Conservation (phyloP, 2,329 filamentous ascomycete species). For the Trichoderma sp. region DNA sequence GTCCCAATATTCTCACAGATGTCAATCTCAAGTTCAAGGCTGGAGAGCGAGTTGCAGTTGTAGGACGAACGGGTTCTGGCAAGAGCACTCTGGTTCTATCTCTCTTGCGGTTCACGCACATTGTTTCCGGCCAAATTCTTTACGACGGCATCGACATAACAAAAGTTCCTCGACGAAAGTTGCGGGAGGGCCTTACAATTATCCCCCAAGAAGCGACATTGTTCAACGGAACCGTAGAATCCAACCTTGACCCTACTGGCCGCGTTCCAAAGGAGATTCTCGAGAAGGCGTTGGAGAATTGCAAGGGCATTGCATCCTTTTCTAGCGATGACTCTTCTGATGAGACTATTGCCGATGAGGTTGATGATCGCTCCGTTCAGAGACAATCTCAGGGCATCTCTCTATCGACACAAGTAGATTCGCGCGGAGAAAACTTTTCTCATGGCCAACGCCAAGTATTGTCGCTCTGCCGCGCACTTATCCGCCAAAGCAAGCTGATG, state of each 20-base stretch:
- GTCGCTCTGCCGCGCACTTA: slow-evolving; percentile 59
- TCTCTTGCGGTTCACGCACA: slow-evolving; percentile 57
- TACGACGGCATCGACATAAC: slow-evolving; percentile 62
- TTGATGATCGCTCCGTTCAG: slow-evolving; percentile 29
- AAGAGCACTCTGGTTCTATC: slow-evolving; percentile 73
- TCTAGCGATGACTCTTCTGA: slow-evolving; percentile 46
- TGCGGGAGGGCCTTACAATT: slow-evolving; percentile 59
- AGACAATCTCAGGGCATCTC: slow-evolving; percentile 36
- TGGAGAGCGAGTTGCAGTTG: slow-evolving; percentile 76
- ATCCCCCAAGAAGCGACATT: slow-evolving; percentile 64
- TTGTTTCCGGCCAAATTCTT: slow-evolving; percentile 55
- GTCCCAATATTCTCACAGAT: slow-evolving; percentile 54
- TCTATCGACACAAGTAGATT: slow-evolving; percentile 53
- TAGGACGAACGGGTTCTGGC: slow-evolving; percentile 80
- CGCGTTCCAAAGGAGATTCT: slow-evolving; percentile 58
- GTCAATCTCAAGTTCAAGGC: slow-evolving; percentile 59
- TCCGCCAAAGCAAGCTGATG: slow-evolving; percentile 59
- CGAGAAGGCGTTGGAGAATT: slow-evolving; percentile 63
- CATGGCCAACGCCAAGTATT: slow-evolving; percentile 63
- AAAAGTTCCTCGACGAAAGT: slow-evolving; percentile 53
- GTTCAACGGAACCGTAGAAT: slow-evolving; percentile 56
- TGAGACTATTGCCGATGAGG: slow-evolving; percentile 35
- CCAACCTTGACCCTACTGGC: slow-evolving; percentile 68
- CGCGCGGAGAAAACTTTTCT: slow-evolving; percentile 59
- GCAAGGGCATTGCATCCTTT: slow-evolving; percentile 62